These are phyloP conservation scores for Juncus inflexus DNA, from an alignment of 176 grass and related monocot genomes.

Conservation along the genomic window DNA sequence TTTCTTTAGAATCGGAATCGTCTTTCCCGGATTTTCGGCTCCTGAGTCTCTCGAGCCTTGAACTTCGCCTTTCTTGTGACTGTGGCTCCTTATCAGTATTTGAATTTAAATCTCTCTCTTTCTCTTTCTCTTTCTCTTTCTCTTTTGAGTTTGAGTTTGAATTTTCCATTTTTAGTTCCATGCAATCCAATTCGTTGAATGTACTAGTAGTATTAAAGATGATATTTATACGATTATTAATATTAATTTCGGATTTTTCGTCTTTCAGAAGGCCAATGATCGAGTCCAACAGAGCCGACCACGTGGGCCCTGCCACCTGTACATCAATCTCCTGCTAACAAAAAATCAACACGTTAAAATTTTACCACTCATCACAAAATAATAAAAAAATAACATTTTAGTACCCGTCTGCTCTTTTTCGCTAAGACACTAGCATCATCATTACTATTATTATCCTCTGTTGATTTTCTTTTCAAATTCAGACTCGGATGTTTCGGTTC, in stretches of 20 bases:
- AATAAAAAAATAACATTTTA: not conserved
- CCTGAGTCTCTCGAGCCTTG: conserved; percentile 81
- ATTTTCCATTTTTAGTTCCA: conserved; percentile 43
- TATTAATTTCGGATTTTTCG: conserved; percentile 30
- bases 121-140: conserved; percentile 55
- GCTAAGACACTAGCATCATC: conserved; percentile 8
- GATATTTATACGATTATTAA: conserved; percentile 45
- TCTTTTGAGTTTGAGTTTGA: conserved; percentile 49
- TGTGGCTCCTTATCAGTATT: conserved; percentile 69
- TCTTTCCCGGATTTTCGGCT: conserved; percentile 94
- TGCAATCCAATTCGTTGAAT: conserved; percentile 40
- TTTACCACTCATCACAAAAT: too few relatives aligned
- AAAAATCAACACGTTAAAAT: too few relatives aligned
- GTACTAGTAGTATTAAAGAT: conserved; percentile 29
- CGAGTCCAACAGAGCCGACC: conserved; percentile 60
- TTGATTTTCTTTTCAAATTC: conserved; percentile 79
- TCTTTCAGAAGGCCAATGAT: conserved; percentile 49
- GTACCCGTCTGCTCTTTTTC: conserved; percentile 26
- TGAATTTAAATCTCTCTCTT: conserved; percentile 40
- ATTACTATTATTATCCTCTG: conserved; percentile 36
- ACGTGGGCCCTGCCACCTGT: conserved; percentile 62
- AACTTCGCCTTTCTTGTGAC: conserved; percentile 86
- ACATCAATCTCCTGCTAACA: conserved; percentile 36
- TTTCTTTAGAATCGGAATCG: conserved; percentile 67
- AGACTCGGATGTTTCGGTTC: conserved; percentile 79